Percentiles rank a stretch among this genome's conserved stretches.
phyloP scores from a whole-genome alignment of 495 filamentous ascomycete species.

The Tuber melanosporum region DNA sequence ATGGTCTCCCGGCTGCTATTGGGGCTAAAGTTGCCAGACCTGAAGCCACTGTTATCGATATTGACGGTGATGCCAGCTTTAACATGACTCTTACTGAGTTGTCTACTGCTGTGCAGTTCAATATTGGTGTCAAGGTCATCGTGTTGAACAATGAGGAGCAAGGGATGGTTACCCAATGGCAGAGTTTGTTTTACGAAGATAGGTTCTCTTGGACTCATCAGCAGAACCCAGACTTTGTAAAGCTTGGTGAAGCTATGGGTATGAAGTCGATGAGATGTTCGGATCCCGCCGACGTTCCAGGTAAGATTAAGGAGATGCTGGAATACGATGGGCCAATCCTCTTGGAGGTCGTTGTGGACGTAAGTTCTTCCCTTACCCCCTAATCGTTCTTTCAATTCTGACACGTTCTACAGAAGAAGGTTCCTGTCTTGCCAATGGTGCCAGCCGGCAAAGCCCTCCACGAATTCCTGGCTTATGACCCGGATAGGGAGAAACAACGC shows the following conservation, averaged over 20 bases:
- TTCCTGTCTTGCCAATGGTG: slow-evolving; percentile 97
- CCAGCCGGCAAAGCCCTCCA: slow-evolving; percentile 78
- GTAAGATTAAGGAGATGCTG: slow-evolving; percentile 81
- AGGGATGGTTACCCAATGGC: slow-evolving; percentile 96
- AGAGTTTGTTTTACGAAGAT: slow-evolving; percentile 86
- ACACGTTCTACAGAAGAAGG: slow-evolving; percentile 59
- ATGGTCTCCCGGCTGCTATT: slow-evolving; percentile 83
- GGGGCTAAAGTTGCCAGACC: slow-evolving; percentile 87
- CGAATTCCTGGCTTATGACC: slow-evolving; percentile 87
- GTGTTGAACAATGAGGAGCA: slow-evolving; percentile 95
- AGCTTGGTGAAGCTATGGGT: slow-evolving; percentile 76
- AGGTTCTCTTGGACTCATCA: slow-evolving; percentile 89
- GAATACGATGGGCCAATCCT: slow-evolving; percentile 71
- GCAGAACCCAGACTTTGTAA: slow-evolving; percentile 80
- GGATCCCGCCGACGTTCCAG: slow-evolving; percentile 64
- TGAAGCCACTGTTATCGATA: slow-evolving; percentile 80
- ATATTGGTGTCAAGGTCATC: slow-evolving; percentile 86
- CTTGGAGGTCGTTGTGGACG: slow-evolving; percentile 59
- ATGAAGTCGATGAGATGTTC: slow-evolving; percentile 60
- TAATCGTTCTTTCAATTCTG: slow-evolving; percentile 54
- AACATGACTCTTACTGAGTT: slow-evolving; percentile 92
- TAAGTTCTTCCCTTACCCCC: slow-evolving; percentile 89
- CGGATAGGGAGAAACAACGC: slow-evolving; percentile 37
- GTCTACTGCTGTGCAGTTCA: slow-evolving; percentile 81
- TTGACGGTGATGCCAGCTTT: slow-evolving; percentile 95